phyloP scores from a whole-genome alignment of 768 basidiomycete species.

The Agrocybe chaxingu region DNA sequence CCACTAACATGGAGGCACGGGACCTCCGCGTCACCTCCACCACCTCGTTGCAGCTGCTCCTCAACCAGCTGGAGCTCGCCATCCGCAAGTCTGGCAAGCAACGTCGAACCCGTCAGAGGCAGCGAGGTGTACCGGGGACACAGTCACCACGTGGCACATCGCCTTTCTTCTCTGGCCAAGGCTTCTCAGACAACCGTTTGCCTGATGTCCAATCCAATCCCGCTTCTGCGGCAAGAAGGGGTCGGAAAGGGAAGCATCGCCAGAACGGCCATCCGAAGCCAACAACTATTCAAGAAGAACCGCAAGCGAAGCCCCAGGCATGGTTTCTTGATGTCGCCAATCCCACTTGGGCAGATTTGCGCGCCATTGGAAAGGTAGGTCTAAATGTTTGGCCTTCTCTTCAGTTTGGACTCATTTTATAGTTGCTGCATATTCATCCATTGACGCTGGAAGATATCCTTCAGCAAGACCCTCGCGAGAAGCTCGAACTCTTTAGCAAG shows the following conservation, averaged over 20 bases:
- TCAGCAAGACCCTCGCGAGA: conserved; percentile 89
- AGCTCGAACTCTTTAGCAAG: conserved; percentile 81
- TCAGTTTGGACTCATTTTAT: conserved; percentile 2
- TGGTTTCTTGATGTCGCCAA: conserved; percentile 94
- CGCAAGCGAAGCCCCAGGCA: conserved; percentile 40
- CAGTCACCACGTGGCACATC: conserved; percentile 22
- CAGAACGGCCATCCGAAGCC: conserved; percentile 6
- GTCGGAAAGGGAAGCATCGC: conserved; percentile 48
- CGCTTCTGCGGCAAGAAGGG: conserved; percentile 16
- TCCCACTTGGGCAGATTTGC: conserved; percentile 86
- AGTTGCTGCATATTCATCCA: conserved; percentile 88
- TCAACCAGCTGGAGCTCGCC: conserved; percentile 47
- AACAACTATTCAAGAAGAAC: conserved; percentile 14
- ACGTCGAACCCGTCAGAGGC: conserved; percentile 14
- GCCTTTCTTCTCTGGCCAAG: conserved; percentile 16
- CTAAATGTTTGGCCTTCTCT: neutral
- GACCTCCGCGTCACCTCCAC: conserved; percentile 36
- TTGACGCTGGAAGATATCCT: conserved; percentile 92
- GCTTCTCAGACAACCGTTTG: conserved; percentile 13
- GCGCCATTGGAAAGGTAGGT: conserved; percentile 76
- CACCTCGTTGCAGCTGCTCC: conserved; percentile 42
- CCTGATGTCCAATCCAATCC: conserved; percentile 1
- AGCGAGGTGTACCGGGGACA: conserved; percentile 11
- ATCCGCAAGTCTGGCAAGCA: conserved; percentile 32
- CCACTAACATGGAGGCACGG: conserved; percentile 2